Evolutionary conservation across 257 asterid genomes (phyloP).

Genomic region (Solanum chiquidenum): DNA sequence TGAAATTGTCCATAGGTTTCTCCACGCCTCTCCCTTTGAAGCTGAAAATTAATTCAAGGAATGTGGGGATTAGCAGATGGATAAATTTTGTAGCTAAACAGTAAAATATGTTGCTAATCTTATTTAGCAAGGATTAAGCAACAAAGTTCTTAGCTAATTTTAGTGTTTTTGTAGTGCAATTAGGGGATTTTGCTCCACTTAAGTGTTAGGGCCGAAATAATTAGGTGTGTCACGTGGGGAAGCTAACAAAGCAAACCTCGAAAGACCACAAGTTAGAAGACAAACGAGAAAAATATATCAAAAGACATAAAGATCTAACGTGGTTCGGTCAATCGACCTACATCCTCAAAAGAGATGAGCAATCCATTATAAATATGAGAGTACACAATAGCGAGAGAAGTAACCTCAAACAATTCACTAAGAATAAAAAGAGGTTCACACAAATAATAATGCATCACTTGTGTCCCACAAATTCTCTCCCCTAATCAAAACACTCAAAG

Average conservation of each 20-base stretch:
- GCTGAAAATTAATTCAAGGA: slow-evolving; percentile 14
- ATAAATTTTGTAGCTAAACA: neutral
- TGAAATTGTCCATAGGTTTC: slow-evolving; percentile 73
- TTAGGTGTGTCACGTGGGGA: neutral
- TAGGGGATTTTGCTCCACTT: neutral
- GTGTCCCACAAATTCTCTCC: neutral
- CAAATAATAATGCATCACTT: neutral
- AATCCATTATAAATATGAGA: neutral
- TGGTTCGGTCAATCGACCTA: neutral
- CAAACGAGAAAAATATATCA: neutral
- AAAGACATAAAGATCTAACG: no score
- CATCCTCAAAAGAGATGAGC: neutral
- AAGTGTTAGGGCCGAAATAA: neutral
- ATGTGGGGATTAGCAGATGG: neutral
- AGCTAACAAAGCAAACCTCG: neutral
- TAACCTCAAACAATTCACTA: neutral
- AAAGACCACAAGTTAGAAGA: neutral
- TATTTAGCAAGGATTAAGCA: neutral
- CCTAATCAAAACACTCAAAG: neutral
- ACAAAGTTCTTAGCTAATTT: neutral
- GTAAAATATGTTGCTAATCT: neutral
- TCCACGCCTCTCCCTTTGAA: slow-evolving; percentile 71
- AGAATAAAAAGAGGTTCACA: neutral
- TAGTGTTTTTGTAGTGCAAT: neutral
- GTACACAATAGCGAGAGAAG: neutral